Conservation (phyloP, 331 rosid genomes). For the Malus hybrid region DNA sequence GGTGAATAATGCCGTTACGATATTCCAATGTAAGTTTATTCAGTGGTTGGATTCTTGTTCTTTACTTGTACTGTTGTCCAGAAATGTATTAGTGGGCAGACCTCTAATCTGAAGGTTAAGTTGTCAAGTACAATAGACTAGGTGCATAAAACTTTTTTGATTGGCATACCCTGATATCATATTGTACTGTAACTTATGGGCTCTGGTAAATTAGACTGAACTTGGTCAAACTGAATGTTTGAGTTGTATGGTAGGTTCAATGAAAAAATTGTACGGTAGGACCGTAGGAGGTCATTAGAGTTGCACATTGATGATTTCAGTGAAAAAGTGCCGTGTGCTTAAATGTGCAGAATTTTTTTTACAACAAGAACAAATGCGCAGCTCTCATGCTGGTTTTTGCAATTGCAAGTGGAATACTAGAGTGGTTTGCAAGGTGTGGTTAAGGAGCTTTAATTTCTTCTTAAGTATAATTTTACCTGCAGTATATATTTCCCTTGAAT, state of each 20-base stretch:
- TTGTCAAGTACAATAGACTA: background rate
- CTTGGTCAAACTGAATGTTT: too few relatives aligned
- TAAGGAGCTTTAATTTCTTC: background rate
- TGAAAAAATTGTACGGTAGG: too few relatives aligned
- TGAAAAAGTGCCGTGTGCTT: background rate
- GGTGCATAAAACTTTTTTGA: background rate
- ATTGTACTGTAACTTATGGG: background rate
- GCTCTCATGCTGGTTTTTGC: background rate
- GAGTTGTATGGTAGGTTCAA: too few relatives aligned
- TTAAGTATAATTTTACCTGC: too few relatives aligned
- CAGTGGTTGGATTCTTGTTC: background rate
- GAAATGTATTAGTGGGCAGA: background rate
- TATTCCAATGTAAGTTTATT: constrained; percentile 35
- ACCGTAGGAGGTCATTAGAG: too few relatives aligned
- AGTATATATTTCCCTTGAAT: background rate
- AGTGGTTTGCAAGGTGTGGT: constrained; percentile 1
- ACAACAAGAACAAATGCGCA: background rate
- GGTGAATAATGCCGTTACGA: constrained; percentile 33
- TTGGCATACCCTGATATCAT: background rate
- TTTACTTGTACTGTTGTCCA: background rate
- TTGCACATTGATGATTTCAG: background rate
- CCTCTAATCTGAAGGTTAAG: background rate
- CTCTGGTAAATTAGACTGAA: background rate
- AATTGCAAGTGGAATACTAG: background rate
- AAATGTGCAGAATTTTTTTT: background rate